A percentile compares a stretch with the other conserved stretches of the same genome.
phyloP scores from a whole-genome alignment of 2,329 filamentous ascomycete genomes.

The Emmonsiellopsis sp. region DNA sequence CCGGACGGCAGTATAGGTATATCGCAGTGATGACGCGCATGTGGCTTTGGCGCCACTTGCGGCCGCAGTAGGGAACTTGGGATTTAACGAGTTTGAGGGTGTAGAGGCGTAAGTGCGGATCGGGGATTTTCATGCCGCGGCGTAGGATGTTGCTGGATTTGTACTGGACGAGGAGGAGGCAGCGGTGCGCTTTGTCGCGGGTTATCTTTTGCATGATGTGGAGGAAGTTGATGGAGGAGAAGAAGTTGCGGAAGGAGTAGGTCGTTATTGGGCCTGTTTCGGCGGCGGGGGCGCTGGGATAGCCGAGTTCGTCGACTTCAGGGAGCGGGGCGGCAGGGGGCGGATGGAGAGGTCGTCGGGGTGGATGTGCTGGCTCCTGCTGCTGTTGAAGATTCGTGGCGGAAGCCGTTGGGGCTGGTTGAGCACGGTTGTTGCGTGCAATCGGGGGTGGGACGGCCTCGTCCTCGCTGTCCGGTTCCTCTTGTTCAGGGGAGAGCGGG shows the following conservation, averaged over 20 bases:
- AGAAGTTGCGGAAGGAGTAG: conserved; percentile 92
- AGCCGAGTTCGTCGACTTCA: conserved; percentile 79
- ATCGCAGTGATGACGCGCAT: conserved; percentile 98
- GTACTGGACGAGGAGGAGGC: conserved; percentile 87
- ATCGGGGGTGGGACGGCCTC: conserved; percentile 83
- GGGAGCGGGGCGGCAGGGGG: conserved; percentile 20
- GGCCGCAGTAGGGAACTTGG: conserved; percentile 93
- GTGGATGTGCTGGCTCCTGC: background rate
- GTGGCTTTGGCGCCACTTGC: conserved; percentile 96
- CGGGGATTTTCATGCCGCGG: conserved; percentile 83
- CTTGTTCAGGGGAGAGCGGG: conserved; percentile 24
- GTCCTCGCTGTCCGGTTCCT: conserved; percentile 42
- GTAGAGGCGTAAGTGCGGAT: conserved; percentile 79
- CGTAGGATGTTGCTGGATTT: conserved; percentile 88
- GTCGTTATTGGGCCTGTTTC: conserved; percentile 53
- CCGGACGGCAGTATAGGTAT: conserved; percentile 85
- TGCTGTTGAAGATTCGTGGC: conserved; percentile 9
- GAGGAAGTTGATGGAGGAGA: conserved; percentile 87
- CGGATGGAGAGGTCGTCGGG: conserved; percentile 4
- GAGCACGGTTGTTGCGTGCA: conserved; percentile 46
- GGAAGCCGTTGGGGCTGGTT: conserved; percentile 21
- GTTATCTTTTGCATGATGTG: conserved; percentile 97
- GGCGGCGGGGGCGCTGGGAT: conserved; percentile 59
- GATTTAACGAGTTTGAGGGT: conserved; percentile 98
- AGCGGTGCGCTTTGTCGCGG: conserved; percentile 89